Base-by-base conservation (phyloP, 345 rosid species). In the Corymbia maculata region DNA sequence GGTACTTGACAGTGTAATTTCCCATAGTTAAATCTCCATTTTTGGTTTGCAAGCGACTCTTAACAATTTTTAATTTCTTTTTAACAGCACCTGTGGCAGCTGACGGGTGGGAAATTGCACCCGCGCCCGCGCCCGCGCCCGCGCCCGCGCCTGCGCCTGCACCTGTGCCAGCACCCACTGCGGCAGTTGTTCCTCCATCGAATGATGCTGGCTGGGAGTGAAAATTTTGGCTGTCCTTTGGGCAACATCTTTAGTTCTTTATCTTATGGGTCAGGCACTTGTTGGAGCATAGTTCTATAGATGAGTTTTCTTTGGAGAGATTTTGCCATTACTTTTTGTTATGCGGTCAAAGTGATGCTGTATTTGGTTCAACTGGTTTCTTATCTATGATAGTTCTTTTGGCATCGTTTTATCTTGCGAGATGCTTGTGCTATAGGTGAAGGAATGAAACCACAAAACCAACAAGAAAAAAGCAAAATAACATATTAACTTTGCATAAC, bases 81-180 rank as follows among this genome's bases (percentile, higher is more conserved):
- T 32, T 16, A 32, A 12, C 36, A 89, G 92, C 26, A 64, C 42
- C 91, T 28, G 86, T 51, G 55, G 61, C 88, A 42, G 86, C 88
- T 0, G 94, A 89, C 50, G 95, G 93, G 50, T 95, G 97, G 99
- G 97, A 95, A 28, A 49, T 90, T 2, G 86, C 88, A 5, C 90
- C 85, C 28, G 88, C 93, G 2, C 92, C 93, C 2, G 87, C 94
- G 1, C 80, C 89, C 7, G 59, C n/a, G 42, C 42, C 42, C 4
- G 42, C 42, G 4, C 42, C 42, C 4, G 42, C 28, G 0, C 61
- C 61, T 3, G 61, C 61, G 1, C 59, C 59, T 3, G 9, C 52
- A 4, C 52, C 52, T 13, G 52, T 4, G 0, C 68, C 68, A 30
- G 87, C 93, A 12, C 57, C 89, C 13, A 52, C 50, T 12, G 51